Evolutionary conservation across 2,329 filamentous ascomycete species (phyloP).

Genomic region (Harringtonia aguacate): DNA sequence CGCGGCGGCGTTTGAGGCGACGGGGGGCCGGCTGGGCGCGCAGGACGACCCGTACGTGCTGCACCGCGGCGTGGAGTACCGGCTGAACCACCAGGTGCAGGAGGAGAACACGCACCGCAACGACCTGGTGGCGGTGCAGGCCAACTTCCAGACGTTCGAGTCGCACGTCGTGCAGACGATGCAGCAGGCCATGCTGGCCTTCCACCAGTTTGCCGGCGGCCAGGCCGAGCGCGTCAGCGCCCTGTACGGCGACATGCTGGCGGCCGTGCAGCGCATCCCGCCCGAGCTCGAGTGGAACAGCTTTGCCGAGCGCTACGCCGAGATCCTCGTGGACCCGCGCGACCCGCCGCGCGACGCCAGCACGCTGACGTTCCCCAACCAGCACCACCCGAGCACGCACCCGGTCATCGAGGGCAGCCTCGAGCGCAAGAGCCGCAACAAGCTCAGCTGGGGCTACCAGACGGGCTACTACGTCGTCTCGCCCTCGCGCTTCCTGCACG

Average conservation of each 20-base stretch:
- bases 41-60: constrained; percentile 82
- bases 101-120: constrained; percentile 96
- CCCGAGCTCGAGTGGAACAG: constrained; percentile 85
- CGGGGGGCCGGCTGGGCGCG: constrained; percentile 59
- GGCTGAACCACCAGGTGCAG: constrained; percentile 79
- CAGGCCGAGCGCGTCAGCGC: constrained; percentile 74
- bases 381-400: constrained; percentile 69
- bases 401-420: constrained; percentile 79
- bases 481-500: constrained; percentile 79
- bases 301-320: constrained; percentile 62
- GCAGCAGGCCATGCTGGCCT: constrained; percentile 72
- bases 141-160: constrained; percentile 81
- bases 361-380: constrained; percentile 76
- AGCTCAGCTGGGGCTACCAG: constrained; percentile 66
- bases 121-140: constrained; percentile 84
- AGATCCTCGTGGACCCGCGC: constrained; percentile 67
- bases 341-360: constrained; percentile 64
- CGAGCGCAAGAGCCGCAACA: constrained; percentile 83
- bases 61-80: constrained; percentile 68
- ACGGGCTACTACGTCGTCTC: constrained; percentile 86
- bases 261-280: constrained; percentile 64
- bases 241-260: constrained; percentile 78
- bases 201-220: constrained; percentile 68
- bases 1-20: constrained; percentile 67
- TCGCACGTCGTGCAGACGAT: constrained; percentile 72